These are phyloP conservation scores for Eimeria praecox DNA, from an alignment of 169 alveolate genomes.

Conservation along the genomic window DNA sequence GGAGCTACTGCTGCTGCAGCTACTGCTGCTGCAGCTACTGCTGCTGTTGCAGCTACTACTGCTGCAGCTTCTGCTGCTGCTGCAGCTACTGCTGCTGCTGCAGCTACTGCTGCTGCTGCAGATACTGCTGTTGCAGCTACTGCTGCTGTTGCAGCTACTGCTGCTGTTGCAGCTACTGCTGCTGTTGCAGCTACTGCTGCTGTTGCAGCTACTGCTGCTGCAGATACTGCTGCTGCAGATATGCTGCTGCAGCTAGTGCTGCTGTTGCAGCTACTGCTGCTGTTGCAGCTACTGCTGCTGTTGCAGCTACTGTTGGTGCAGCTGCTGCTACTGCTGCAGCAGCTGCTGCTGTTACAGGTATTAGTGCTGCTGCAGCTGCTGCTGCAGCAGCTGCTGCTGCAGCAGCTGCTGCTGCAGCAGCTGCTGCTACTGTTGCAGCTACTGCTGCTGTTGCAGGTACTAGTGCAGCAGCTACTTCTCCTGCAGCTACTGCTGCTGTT, in stretches of 20 bases:
- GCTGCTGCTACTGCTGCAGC: neutral
- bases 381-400: neutral
- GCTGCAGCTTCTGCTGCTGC: too few species aligned
- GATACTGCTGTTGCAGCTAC: too few species aligned
- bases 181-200: too few species aligned
- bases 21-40: neutral
- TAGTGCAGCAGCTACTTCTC: neutral
- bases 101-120: too few species aligned
- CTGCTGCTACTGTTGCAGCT: conserved; percentile 6
- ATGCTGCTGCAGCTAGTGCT: too few species aligned
- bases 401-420: neutral
- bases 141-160: too few species aligned
- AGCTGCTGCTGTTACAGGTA: neutral
- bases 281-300: neutral
- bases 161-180: too few species aligned
- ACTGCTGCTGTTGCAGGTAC: neutral
- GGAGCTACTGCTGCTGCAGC: neutral
- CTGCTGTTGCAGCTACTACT: neutral
- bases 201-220: too few species aligned
- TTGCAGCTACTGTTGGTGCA: neutral
- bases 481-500: conserved; percentile 25
- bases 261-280: neutral
- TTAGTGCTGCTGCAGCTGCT: neutral
- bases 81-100: too few species aligned
- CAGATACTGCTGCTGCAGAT: too few species aligned